Base-by-base conservation (phyloP, 2,329 filamentous ascomycete species). In the Aspergillus sp. region DNA sequence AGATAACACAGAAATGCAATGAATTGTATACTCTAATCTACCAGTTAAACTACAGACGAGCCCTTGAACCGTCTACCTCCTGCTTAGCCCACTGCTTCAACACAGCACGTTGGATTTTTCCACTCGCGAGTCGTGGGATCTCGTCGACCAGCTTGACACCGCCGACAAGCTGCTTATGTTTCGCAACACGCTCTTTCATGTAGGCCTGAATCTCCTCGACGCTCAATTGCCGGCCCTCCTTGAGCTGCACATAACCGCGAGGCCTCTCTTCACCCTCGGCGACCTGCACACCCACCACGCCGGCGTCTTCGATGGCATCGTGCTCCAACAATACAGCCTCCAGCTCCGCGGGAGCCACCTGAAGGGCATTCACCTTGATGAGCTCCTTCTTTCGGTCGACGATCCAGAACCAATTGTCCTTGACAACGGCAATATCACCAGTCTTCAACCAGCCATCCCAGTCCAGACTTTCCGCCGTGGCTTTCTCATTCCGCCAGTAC, bases 101-200 rank as follows among this genome's bases (percentile, higher is more conserved):
- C 4, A 45, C 44, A 21, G 82, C 82, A 34, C 81, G 71, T 64
- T 80, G 74, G 44, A 85, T 83, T 72, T 85, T 85, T 10, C 82
- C 82, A 55, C 77, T 80, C 13, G 78, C 77, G 42, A 83, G 67
- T 62, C 82, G 83, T 1, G 82, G 82, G 48, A 85, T 77, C 58
- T 81, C 79, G 41, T 83, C 77, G 10, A 84, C 74, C 55, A 84
- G 82, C 31, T 75, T 69, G 19, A 83, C 76, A 3, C 80, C 80
- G 2, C 80, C 80, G 2, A 71, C 73, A 1, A 83, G 69, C 50
- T 73, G 71, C 61, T 82, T 82, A 59, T 82, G 79, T 63, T 79
- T 81, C 38, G 79, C 72, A 6, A 82, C 78, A 31, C 75, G 73
- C 13, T 65, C 49, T 45, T 75, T 72, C 59, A 81, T 74, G 66